Base-by-base conservation (phyloP, 2,329 filamentous ascomycete genomes). In the Fusarium nematophilum region DNA sequence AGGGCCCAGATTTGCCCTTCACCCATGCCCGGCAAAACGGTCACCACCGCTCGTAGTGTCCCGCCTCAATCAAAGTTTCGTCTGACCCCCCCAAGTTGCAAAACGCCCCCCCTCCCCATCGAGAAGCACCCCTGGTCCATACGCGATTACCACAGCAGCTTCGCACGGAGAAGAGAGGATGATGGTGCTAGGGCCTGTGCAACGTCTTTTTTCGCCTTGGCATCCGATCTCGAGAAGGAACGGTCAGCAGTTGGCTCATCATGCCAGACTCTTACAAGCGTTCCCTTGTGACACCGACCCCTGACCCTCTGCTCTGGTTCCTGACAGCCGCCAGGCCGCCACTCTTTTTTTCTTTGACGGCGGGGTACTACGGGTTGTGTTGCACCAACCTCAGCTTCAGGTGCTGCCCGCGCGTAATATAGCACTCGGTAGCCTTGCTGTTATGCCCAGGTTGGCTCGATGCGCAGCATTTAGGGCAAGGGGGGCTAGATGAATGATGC, bases 351-450 rank as follows among this genome's bases (percentile, higher is more conserved):
- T 47, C 42, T 38, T 46, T 49, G 23, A 56, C 57, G 46, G 53
- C 63, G 64, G 66, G 60, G 56, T n/a, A n/a, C n/a, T n/a, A n/a
- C n/a, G 34, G 14, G 53, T 64, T 52, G 57, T 49, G 66, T 69
- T 69, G 62, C 66, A 69, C 67, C 61, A 29, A 69, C 66, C 44
- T 69, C 66, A 69, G 66, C 66, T 69, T 69, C 66, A 69, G 66
- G 66, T 68, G 57, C 64, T 57, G 15, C 39, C 45, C 44, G 42
- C 52, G 42, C 40, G 53, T 53, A 59, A 58, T 58, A 58, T n/a
- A n/a, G n/a, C n/a, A n/a, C n/a, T n/a, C n/a, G n/a, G n/a, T n/a
- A n/a, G n/a, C n/a, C n/a, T n/a, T n/a, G n/a, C n/a, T n/a, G n/a
- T n/a, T n/a, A n/a, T n/a, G n/a, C n/a, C n/a, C n/a, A n/a, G n/a